Conservation (phyloP, 2,329 filamentous ascomycete species). For the Monilinia laxa region DNA sequence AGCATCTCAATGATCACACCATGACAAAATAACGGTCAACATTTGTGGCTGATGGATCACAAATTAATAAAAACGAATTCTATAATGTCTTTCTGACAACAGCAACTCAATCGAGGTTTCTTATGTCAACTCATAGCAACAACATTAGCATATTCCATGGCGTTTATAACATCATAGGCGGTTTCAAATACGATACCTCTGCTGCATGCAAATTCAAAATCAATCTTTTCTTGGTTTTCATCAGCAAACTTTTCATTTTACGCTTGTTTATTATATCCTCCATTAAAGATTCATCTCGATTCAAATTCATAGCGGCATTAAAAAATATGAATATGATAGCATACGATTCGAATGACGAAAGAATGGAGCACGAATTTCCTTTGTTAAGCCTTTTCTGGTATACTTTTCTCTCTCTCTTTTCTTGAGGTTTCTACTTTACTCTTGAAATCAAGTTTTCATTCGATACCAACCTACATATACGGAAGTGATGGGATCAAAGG, state of each 20-base stretch:
- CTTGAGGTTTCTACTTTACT: not conserved
- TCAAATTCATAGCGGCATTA: constrained; percentile 10
- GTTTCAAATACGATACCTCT: constrained; percentile 21
- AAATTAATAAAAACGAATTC: not conserved
- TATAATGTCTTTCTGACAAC: constrained; percentile 23
- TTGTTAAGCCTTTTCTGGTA: constrained; percentile 20
- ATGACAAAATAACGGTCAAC: not conserved
- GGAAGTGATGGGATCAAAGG: not conserved
- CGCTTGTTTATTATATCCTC: constrained; percentile 10
- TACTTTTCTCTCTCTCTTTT: constrained; percentile 8
- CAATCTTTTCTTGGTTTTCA: constrained; percentile 11
- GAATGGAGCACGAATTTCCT: constrained; percentile 23
- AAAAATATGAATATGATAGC: constrained; percentile 17
- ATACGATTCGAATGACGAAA: constrained; percentile 21
- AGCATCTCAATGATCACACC: constrained; percentile 45
- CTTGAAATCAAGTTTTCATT: constrained; percentile 11
- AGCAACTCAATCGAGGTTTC: constrained; percentile 20
- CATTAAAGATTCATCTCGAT: constrained; percentile 9
- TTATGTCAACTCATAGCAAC: constrained; percentile 19
- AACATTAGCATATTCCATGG: constrained; percentile 22
- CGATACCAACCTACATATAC: not conserved
- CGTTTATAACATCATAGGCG: constrained; percentile 21
- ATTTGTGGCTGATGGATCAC: not conserved
- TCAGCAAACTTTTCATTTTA: constrained; percentile 5
- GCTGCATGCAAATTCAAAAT: constrained; percentile 19